Percentiles rank a stretch among this genome's conserved stretches.
Evolutionary conservation across 352 stramenopile species (phyloP).

Genomic region (Phytopythium cucurbitacearum): DNA sequence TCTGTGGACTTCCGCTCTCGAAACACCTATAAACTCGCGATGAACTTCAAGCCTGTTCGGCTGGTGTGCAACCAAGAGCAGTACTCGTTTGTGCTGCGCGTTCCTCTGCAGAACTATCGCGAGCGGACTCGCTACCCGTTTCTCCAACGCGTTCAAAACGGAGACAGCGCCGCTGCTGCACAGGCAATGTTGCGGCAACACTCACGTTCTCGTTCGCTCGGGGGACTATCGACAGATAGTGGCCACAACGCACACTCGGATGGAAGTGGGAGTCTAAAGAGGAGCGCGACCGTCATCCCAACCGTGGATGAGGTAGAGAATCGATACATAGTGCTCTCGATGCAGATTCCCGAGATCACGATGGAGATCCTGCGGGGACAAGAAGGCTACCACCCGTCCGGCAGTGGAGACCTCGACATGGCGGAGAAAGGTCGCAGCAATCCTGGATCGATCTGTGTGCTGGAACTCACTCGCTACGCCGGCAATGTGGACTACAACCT

Average conservation of each 20-base stretch:
- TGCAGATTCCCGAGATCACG: constrained; percentile 66
- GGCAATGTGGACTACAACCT: constrained; percentile 53
- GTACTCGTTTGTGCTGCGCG: constrained; percentile 69
- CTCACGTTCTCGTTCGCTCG: constrained; percentile 1
- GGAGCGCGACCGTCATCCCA: constrained; percentile 14
- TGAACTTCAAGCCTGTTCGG: constrained; percentile 55
- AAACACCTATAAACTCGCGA: constrained; percentile 45
- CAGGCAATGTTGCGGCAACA: background rate
- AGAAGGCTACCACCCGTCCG: constrained; percentile 74
- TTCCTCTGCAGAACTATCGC: constrained; percentile 71
- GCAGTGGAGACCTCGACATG: constrained; percentile 73
- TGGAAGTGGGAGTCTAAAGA: constrained; percentile 12
- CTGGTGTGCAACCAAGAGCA: constrained; percentile 84
- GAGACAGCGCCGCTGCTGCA: background rate
- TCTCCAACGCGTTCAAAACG: constrained; percentile 3
- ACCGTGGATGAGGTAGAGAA: constrained; percentile 35
- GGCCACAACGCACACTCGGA: background rate
- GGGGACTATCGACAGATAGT: background rate
- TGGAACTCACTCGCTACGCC: constrained; percentile 46
- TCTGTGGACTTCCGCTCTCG: constrained; percentile 58
- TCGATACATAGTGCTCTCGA: constrained; percentile 47
- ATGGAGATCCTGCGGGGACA: constrained; percentile 77
- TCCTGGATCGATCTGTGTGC: constrained; percentile 58
- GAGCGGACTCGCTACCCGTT: constrained; percentile 58
- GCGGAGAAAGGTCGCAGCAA: constrained; percentile 57